Evolutionary conservation across 2,329 filamentous ascomycete species (phyloP).

Genomic region (Parasarocladium wereldwijsianum): DNA sequence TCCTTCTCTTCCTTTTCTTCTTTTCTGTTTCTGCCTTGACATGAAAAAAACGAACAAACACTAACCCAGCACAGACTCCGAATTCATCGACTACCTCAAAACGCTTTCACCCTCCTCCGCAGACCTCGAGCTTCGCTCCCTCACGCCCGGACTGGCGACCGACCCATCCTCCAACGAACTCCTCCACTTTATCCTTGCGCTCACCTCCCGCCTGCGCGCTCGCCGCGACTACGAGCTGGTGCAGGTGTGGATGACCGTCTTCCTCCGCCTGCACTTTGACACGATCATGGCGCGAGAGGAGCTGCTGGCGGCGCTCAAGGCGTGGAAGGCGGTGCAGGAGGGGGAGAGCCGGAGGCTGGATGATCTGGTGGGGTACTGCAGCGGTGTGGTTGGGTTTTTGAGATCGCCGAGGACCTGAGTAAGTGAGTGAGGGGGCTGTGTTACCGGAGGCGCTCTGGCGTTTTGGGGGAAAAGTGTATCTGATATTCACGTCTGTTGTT

Average conservation of each 20-base stretch:
- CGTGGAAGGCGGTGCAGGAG: slow-evolving; percentile 62
- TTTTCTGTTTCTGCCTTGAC: neutral
- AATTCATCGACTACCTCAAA: slow-evolving; percentile 67
- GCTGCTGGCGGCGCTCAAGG: slow-evolving; percentile 43
- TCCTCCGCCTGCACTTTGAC: slow-evolving; percentile 63
- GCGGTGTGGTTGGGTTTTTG: slow-evolving; percentile 72
- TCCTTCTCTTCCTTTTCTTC: neutral
- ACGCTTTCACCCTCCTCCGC: slow-evolving; percentile 69
- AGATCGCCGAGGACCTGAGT: slow-evolving; percentile 43
- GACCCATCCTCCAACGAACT: slow-evolving; percentile 49
- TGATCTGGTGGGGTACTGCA: slow-evolving; percentile 71
- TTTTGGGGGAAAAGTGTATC: slow-evolving; percentile 3
- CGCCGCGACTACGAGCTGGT: slow-evolving; percentile 82
- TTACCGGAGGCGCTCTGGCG: too few relatives aligned
- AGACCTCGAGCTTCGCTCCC: slow-evolving; percentile 79
- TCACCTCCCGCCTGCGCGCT: slow-evolving; percentile 54
- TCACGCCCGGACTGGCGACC: slow-evolving; percentile 34
- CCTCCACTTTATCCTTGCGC: slow-evolving; percentile 62
- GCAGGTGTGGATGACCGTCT: slow-evolving; percentile 96
- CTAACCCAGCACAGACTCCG: slow-evolving; percentile 28
- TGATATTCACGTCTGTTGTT: too few relatives aligned
- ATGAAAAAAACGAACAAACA: slow-evolving; percentile 10
- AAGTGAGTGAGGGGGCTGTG: too few relatives aligned
- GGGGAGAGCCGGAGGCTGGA: slow-evolving; percentile 57
- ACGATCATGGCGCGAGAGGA: slow-evolving; percentile 32